Conservation (phyloP, 1,284 basidiomycete species). For the Sporisorium reilianum region DNA sequence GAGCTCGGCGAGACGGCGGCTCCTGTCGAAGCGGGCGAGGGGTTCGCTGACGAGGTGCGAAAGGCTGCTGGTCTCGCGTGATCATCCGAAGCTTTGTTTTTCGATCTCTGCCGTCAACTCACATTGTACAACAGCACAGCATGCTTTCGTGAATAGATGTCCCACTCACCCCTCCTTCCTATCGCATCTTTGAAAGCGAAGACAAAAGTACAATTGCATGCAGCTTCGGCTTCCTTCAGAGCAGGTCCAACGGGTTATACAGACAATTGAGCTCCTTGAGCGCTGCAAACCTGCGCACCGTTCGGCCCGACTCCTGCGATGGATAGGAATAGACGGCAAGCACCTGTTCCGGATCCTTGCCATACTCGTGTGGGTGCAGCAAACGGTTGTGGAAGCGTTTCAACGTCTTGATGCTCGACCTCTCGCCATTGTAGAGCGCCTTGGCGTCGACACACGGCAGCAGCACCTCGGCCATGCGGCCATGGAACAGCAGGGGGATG, state of each 20-base stretch:
- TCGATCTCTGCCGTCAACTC: background rate
- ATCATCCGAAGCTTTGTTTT: background rate
- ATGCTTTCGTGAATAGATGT: background rate
- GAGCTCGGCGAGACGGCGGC: conserved; percentile 67
- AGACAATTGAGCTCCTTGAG: conserved; percentile 33
- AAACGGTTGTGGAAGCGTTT: conserved; percentile 29
- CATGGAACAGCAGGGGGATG: conserved; percentile 42
- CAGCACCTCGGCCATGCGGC: conserved; percentile 24
- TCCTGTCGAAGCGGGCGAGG: conserved; percentile 24
- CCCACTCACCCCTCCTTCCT: conserved; percentile 3
- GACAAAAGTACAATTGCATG: background rate
- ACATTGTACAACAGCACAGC: conserved; percentile 18
- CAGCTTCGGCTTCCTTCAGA: conserved; percentile 6
- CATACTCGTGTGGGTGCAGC: conserved; percentile 28
- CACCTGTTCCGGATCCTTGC: conserved; percentile 23
- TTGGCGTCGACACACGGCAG: conserved; percentile 38
- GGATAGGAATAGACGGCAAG: conserved; percentile 36
- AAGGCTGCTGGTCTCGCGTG: conserved; percentile 61
- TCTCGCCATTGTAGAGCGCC: conserved; percentile 26
- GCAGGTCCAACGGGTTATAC: conserved; percentile 15
- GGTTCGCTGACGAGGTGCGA: conserved; percentile 62
- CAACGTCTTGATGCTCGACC: conserved; percentile 19
- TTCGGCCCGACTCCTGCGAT: conserved; percentile 24
- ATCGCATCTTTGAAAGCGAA: too few relatives aligned
- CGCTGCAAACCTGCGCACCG: conserved; percentile 38